phyloP scores from a whole-genome alignment of 75 land plant genomes.

The Pseudotsuga menziesii region DNA sequence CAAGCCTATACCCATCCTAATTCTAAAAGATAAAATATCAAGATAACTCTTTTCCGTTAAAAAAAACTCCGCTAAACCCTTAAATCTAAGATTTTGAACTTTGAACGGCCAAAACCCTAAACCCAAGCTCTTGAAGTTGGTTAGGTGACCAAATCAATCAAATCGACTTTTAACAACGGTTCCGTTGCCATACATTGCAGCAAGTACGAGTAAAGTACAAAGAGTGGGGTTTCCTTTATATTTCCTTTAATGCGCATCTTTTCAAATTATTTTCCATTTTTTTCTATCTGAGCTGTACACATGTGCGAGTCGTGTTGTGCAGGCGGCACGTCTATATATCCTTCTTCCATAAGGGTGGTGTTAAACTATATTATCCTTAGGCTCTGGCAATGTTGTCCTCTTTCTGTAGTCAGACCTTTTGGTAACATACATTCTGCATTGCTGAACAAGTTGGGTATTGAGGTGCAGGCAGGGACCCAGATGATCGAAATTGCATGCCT shows the following conservation, averaged over 20 bases:
- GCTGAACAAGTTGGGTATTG: background rate
- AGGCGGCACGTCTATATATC: background rate
- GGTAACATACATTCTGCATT: background rate
- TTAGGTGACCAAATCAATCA: background rate
- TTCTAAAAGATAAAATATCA: too few species aligned
- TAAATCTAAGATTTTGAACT: too few species aligned
- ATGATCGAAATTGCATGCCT: too few species aligned
- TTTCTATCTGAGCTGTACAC: too few species aligned
- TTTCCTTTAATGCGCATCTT: background rate
- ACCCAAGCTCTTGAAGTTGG: too few species aligned
- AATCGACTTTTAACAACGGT: background rate
- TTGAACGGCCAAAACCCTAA: too few species aligned
- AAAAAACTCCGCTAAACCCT: too few species aligned
- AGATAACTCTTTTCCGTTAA: too few species aligned
- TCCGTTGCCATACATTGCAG: background rate
- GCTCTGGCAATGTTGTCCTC: background rate
- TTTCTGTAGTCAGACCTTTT: background rate
- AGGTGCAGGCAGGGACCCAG: background rate
- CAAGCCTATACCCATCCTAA: too few species aligned
- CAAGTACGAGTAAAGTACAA: background rate
- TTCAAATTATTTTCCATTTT: too few species aligned
- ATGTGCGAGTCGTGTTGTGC: background rate
- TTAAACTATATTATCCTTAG: background rate
- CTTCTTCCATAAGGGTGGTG: background rate
- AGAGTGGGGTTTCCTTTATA: background rate